A percentile compares a stretch with the other conserved stretches of the same genome.
phyloP scores from a whole-genome alignment of 2,329 filamentous ascomycete species.

The Blumeria graminis region DNA sequence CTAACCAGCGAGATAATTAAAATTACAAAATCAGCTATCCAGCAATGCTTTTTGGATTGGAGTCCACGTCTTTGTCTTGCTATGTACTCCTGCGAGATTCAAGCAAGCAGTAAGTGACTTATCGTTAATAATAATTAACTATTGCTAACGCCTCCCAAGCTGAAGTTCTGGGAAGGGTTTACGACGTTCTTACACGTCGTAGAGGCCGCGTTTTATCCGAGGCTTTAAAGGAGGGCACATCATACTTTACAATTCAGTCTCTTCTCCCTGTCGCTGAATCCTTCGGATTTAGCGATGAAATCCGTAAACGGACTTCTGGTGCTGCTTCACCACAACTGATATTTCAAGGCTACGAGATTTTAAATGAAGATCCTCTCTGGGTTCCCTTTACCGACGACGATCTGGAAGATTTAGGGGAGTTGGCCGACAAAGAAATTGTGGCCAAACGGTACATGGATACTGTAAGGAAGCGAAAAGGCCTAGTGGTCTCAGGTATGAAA shows the following conservation, averaged over 20 bases:
- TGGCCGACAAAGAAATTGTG: slow-evolving; percentile 84
- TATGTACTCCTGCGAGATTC: slow-evolving; percentile 96
- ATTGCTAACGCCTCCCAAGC: slow-evolving; percentile 14
- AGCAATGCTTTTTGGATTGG: slow-evolving; percentile 81
- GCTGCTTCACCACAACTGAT: slow-evolving; percentile 81
- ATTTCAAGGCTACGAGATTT: slow-evolving; percentile 75
- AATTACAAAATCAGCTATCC: slow-evolving; percentile 61
- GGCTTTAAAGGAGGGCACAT: slow-evolving; percentile 79
- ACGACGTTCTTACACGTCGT: slow-evolving; percentile 88
- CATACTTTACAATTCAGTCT: slow-evolving; percentile 84
- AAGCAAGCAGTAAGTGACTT: slow-evolving; percentile 51
- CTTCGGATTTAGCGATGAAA: slow-evolving; percentile 91
- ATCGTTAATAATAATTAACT: slow-evolving; percentile 5
- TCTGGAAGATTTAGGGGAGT: slow-evolving; percentile 80
- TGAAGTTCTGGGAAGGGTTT: slow-evolving; percentile 84
- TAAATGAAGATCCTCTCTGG: slow-evolving; percentile 96
- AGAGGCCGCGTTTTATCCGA: slow-evolving; percentile 76
- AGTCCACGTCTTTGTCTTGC: slow-evolving; percentile 81
- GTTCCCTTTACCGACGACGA: slow-evolving; percentile 92
- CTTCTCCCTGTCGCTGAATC: slow-evolving; percentile 79
- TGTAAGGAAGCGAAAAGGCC: slow-evolving; percentile 65
- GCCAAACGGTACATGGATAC: slow-evolving; percentile 89
- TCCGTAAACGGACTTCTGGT: slow-evolving; percentile 78
- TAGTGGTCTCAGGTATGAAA: slow-evolving; percentile 55
- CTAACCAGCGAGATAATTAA: slow-evolving; percentile 87